Percentiles rank a stretch among this genome's conserved stretches.
Evolutionary conservation across 371 early-diverging fungal genomes (phyloP).

Genomic region (Thermomucor indicae-seudaticae): DNA sequence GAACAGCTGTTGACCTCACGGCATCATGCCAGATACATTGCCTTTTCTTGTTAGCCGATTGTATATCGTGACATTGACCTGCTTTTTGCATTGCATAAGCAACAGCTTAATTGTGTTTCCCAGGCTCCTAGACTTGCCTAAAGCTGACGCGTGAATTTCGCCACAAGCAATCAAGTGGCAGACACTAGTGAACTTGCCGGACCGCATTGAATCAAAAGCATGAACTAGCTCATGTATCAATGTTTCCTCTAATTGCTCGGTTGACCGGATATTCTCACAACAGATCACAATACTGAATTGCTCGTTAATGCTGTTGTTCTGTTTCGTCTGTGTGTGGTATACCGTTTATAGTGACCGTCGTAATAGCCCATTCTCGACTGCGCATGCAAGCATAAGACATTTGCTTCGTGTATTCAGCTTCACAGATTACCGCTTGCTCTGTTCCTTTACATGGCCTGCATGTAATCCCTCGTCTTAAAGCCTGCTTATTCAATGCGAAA

Average conservation of each 20-base stretch:
- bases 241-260: conserved; percentile 35
- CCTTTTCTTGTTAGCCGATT: conserved; percentile 13
- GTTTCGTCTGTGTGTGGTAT: neutral
- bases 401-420: neutral
- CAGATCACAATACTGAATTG: conserved; percentile 34
- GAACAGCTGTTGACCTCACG: conserved; percentile 30
- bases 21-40: conserved; percentile 37
- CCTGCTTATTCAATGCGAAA: conserved; percentile 24
- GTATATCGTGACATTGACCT: conserved; percentile 37
- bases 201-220: conserved; percentile 39
- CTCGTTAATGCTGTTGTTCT: neutral
- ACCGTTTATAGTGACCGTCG: conserved; percentile 35
- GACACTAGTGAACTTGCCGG: conserved; percentile 31
- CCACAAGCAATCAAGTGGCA: conserved; percentile 46
- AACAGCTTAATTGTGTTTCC: neutral
- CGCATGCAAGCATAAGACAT: neutral
- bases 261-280: conserved; percentile 35
- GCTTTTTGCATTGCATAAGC: neutral
- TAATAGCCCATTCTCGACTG: conserved; percentile 41
- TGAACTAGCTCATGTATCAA: conserved; percentile 44
- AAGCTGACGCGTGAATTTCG: conserved; percentile 37
- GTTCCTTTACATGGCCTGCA: conserved; percentile 39
- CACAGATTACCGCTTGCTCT: conserved; percentile 22
- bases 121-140: conserved; percentile 23
- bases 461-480: conserved; percentile 34